phyloP scores from a whole-genome alignment of 768 basidiomycete species.

The Amylocystis lapponica region DNA sequence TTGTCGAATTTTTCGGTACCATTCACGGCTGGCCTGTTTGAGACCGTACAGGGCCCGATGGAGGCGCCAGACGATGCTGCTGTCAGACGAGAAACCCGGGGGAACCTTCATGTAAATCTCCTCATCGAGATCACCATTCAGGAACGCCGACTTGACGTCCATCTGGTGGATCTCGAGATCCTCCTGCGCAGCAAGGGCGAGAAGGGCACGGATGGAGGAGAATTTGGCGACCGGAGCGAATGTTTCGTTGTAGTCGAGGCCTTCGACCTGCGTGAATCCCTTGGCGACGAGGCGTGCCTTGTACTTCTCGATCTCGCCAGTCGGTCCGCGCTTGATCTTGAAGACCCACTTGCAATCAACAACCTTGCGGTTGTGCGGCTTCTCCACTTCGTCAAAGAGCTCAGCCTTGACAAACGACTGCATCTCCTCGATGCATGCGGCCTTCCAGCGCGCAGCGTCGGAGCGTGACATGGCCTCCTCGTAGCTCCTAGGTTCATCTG shows the following conservation, averaged over 20 bases:
- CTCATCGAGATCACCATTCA: conserved; percentile 22
- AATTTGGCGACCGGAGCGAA: conserved; percentile 20
- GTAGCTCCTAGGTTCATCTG: conserved; percentile 15
- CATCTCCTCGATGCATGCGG: conserved; percentile 1
- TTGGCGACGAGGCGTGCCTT: conserved; percentile 31
- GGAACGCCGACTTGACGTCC: conserved; percentile 23
- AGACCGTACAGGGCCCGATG: conserved; percentile 26
- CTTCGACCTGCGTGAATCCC: conserved; percentile 27
- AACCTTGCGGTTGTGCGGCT: conserved; percentile 18
- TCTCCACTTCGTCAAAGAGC: conserved; percentile 7
- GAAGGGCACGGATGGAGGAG: conserved; percentile 16
- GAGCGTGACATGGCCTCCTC: conserved; percentile 22
- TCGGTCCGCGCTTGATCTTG: conserved; percentile 21
- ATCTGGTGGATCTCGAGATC: conserved; percentile 20
- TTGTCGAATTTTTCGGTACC: conserved; percentile 19
- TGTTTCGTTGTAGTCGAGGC: conserved; percentile 5
- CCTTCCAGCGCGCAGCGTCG: conserved; percentile 11
- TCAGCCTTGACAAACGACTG: neutral
- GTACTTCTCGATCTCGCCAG: conserved; percentile 19
- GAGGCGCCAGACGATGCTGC: conserved; percentile 9
- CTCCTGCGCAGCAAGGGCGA: conserved; percentile 18
- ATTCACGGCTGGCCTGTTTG: conserved; percentile 22
- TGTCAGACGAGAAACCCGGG: conserved; percentile 9
- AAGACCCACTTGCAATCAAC: conserved; percentile 29
- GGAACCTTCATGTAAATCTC: conserved; percentile 24